Conservation (phyloP, 2,329 filamentous ascomycete species). For the Microsporum audouinii region DNA sequence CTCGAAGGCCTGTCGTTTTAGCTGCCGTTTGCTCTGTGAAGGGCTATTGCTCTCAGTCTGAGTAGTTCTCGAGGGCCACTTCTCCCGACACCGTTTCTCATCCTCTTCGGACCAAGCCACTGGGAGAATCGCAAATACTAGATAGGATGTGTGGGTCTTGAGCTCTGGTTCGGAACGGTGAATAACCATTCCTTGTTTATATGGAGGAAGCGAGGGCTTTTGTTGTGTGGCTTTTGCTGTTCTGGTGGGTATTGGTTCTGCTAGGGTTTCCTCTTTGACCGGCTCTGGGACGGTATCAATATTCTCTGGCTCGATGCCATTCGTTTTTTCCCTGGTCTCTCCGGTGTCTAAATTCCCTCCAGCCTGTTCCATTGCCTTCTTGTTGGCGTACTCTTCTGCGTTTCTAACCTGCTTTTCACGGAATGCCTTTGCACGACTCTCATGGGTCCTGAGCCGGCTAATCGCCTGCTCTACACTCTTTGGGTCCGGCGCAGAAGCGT, state of each 20-base stretch:
- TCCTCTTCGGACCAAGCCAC: constrained; percentile 73
- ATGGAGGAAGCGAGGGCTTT: constrained; percentile 38
- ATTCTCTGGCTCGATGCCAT: neutral
- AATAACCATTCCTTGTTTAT: constrained; percentile 64
- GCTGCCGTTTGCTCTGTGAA: constrained; percentile 29
- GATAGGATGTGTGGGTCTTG: constrained; percentile 94
- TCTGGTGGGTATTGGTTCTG: neutral
- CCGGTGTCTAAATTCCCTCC: neutral
- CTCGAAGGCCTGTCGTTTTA: constrained; percentile 37
- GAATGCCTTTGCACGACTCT: constrained; percentile 55
- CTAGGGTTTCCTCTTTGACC: neutral
- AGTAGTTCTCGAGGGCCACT: constrained; percentile 53
- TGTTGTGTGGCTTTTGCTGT: neutral
- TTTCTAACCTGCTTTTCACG: constrained; percentile 34
- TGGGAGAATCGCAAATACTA: constrained; percentile 87
- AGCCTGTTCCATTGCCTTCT: neutral
- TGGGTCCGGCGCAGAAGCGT: constrained; percentile 51
- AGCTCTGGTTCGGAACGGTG: constrained; percentile 77
- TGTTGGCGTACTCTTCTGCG: neutral
- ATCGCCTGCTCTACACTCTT: constrained; percentile 68
- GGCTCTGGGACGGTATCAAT: neutral
- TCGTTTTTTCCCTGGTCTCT: neutral
- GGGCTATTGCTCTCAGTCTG: constrained; percentile 18
- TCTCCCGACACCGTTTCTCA: constrained; percentile 55
- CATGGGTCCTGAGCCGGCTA: constrained; percentile 58